phyloP scores from a whole-genome alignment of 2,329 filamentous ascomycete species.

The Aspergillus sp. region DNA sequence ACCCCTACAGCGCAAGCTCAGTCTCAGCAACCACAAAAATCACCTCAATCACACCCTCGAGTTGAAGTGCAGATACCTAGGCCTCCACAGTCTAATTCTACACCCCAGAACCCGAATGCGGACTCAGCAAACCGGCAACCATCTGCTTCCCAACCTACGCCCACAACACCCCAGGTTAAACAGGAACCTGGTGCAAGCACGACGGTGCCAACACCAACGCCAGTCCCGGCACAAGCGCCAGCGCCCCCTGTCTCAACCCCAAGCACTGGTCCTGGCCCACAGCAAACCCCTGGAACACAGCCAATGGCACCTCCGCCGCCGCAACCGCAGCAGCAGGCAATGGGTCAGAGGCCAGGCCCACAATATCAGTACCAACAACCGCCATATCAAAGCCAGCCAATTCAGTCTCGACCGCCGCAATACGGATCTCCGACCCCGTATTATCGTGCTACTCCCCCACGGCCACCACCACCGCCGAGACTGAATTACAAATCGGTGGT shows the following conservation, averaged over 20 bases:
- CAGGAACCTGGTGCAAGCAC: slow-evolving; percentile 25
- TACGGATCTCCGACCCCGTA: slow-evolving; percentile 35
- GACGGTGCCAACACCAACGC: slow-evolving; percentile 12
- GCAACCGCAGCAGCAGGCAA: slow-evolving; percentile 9
- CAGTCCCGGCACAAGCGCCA: slow-evolving; percentile 10
- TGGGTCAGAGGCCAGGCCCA: slow-evolving; percentile 26
- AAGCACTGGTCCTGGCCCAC: slow-evolving; percentile 13
- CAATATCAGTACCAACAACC: slow-evolving; percentile 33
- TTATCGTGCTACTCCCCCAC: slow-evolving; percentile 32
- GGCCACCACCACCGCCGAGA: slow-evolving; percentile 34
- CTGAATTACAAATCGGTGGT: slow-evolving; percentile 48
- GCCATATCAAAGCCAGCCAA: slow-evolving; percentile 30
- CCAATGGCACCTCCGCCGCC: slow-evolving; percentile 26
- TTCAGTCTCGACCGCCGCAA: slow-evolving; percentile 38
- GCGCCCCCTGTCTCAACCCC: slow-evolving; percentile 16
- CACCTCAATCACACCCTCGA: slow-evolving; percentile 13
- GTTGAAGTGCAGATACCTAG: slow-evolving; percentile 25
- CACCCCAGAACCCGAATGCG: slow-evolving; percentile 5
- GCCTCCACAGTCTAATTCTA: slow-evolving; percentile 2
- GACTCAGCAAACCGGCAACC: slow-evolving; percentile 14
- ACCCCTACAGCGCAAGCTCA: slow-evolving; percentile 9
- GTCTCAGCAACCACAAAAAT: slow-evolving; percentile 8
- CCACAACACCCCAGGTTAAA: slow-evolving; percentile 25
- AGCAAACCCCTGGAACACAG: slow-evolving; percentile 23
- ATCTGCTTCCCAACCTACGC: slow-evolving; percentile 18